These are phyloP conservation scores for Madurella fahalii DNA, from an alignment of 2,329 filamentous ascomycete genomes.

Conservation along the genomic window DNA sequence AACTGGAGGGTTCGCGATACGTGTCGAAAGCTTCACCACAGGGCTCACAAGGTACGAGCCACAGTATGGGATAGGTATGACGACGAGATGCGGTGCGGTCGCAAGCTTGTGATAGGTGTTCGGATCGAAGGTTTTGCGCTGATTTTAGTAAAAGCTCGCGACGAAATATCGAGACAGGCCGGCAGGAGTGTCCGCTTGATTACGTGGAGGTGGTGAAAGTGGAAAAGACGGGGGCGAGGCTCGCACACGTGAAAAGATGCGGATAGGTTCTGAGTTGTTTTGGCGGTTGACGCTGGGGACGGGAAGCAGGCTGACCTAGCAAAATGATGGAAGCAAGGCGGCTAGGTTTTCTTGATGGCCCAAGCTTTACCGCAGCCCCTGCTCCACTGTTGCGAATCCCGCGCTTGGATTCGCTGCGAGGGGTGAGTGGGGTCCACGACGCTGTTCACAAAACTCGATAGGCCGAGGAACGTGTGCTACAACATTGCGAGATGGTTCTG, in stretches of 20 bases:
- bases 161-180: background rate
- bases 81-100: constrained; percentile 8
- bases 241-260: constrained; percentile 12
- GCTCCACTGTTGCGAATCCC: background rate
- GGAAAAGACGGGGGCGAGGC: constrained; percentile 6
- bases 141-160: constrained; percentile 2
- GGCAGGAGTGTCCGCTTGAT: background rate
- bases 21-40: background rate
- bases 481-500: background rate
- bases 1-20: background rate
- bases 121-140: constrained; percentile 2
- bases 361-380: constrained; percentile 18
- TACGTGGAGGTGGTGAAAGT: constrained; percentile 4
- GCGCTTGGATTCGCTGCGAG: background rate
- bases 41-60: background rate
- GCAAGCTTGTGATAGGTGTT: background rate
- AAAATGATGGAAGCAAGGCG: constrained; percentile 21
- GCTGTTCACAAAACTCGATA: too few relatives aligned
- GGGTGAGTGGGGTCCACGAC: background rate
- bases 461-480: too few relatives aligned
- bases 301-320: constrained; percentile 11
- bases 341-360: constrained; percentile 21
- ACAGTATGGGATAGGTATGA: background rate
- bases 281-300: constrained; percentile 14
- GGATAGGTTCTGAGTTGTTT: constrained; percentile 19